A percentile compares a stretch with the other conserved stretches of the same genome.
Conservation (phyloP, 108 stramenopile genomes). For the Cyclostephanos invisitatus region DNA sequence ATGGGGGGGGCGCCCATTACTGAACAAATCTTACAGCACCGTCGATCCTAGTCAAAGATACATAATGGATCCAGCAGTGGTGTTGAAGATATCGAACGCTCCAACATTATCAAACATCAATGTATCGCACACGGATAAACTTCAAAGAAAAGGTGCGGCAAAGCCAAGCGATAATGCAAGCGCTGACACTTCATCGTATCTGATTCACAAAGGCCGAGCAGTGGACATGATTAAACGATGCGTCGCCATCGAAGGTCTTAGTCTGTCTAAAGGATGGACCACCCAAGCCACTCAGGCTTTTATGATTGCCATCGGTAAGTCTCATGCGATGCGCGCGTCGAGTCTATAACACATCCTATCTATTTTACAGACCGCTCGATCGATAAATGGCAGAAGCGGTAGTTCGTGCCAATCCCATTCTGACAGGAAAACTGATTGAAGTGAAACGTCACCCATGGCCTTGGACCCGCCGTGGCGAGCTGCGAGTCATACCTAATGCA, state of each 20-base stretch:
- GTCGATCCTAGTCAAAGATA: neutral
- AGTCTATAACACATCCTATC: neutral
- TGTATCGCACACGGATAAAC: neutral
- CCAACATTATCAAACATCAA: conserved; percentile 8
- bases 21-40: too few relatives aligned
- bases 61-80: neutral
- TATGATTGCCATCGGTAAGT: conserved; percentile 20
- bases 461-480: conserved; percentile 22
- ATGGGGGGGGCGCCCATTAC: neutral
- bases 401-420: conserved; percentile 47
- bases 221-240: conserved; percentile 49
- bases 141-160: neutral
- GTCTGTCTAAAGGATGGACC: conserved; percentile 42
- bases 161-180: conserved; percentile 4
- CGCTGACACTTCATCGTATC: conserved; percentile 9
- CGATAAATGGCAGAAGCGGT: conserved; percentile 32
- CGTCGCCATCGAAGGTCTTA: conserved; percentile 41
- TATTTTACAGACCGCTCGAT: neutral
- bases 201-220: conserved; percentile 49
- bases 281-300: conserved; percentile 43
- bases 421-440: conserved; percentile 48
- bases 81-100: conserved; percentile 16
- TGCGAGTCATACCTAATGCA: conserved; percentile 35
- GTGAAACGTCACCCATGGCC: conserved; percentile 43
- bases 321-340: neutral